Conservation (phyloP, 2,329 filamentous ascomycete genomes). For the Pleoardoris graminearum region DNA sequence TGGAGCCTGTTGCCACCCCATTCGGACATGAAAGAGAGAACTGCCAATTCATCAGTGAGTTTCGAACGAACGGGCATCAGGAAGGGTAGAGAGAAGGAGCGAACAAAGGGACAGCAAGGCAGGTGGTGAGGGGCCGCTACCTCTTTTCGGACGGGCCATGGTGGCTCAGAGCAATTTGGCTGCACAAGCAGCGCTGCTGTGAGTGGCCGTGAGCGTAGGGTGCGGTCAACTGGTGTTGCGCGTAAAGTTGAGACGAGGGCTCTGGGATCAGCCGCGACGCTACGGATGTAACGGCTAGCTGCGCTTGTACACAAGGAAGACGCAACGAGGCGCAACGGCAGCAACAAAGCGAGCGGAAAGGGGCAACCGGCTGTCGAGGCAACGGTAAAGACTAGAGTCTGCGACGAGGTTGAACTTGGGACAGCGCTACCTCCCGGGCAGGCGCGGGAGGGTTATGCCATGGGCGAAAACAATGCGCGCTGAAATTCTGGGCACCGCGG, state of each 20-base stretch:
- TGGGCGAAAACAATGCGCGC: not conserved
- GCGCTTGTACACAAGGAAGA: slow-evolving; percentile 14
- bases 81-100: slow-evolving; percentile 6
- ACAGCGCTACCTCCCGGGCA: not conserved
- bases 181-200: slow-evolving; percentile 1
- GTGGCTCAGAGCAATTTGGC: slow-evolving; percentile 20
- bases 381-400: not conserved
- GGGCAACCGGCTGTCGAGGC: slow-evolving; percentile 11
- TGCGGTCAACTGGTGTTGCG: slow-evolving; percentile 12
- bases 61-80: slow-evolving; percentile 56
- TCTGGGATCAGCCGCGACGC: slow-evolving; percentile 32
- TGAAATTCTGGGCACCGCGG: slow-evolving; percentile 15
- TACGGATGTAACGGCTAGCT: slow-evolving; percentile 34
- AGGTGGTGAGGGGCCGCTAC: slow-evolving; percentile 25
- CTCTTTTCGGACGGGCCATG: slow-evolving; percentile 45
- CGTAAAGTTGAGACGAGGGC: slow-evolving; percentile 17
- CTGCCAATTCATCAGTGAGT: slow-evolving; percentile 64
- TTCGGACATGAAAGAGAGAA: slow-evolving; percentile 86
- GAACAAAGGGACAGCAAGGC: slow-evolving; percentile 11
- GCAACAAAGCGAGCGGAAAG: slow-evolving; percentile 27
- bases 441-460: not conserved
- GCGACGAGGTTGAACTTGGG: not conserved
- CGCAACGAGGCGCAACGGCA: not conserved
- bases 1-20: slow-evolving; percentile 54
- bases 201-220: slow-evolving; percentile 9